These are phyloP conservation scores for Tilletia setariae DNA, from an alignment of 1,284 basidiomycete genomes.

Conservation along the genomic window DNA sequence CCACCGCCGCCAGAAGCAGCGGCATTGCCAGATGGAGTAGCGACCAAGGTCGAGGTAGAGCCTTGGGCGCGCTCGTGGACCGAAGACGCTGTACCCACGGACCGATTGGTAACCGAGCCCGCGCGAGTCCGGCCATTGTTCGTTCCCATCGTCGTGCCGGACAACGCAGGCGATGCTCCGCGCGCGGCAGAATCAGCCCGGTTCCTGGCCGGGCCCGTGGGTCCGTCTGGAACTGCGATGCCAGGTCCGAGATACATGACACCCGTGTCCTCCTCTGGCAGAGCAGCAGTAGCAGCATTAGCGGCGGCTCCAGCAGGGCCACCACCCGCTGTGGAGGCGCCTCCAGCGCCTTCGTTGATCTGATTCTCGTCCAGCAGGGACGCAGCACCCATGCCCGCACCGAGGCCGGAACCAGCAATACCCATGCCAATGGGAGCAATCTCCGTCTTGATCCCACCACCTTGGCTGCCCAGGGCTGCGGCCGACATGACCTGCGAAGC, in stretches of 20 bases:
- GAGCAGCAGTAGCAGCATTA: background rate
- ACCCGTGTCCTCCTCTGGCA: slow-evolving; percentile 26
- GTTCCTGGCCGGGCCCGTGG: slow-evolving; percentile 23
- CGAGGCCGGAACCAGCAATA: background rate
- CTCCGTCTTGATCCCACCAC: background rate
- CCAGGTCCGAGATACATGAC: slow-evolving; percentile 46
- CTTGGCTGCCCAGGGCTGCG: background rate
- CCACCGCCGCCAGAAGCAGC: background rate
- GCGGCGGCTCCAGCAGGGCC: background rate
- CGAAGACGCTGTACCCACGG: background rate
- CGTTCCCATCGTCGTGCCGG: slow-evolving; percentile 3
- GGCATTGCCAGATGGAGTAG: background rate
- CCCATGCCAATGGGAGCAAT: background rate
- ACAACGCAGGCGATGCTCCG: slow-evolving; percentile 5
- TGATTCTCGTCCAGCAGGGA: slow-evolving; percentile 13
- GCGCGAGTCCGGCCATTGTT: background rate
- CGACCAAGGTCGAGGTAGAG: background rate
- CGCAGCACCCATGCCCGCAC: background rate
- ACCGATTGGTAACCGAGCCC: slow-evolving; percentile 9
- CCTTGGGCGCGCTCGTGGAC: background rate
- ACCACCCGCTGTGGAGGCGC: background rate
- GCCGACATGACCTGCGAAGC: slow-evolving; percentile 16
- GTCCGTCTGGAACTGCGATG: slow-evolving; percentile 42
- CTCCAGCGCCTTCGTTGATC: slow-evolving; percentile 14
- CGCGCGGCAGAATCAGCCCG: slow-evolving; percentile 3